Conservation (phyloP, 2,329 filamentous ascomycete species). For the Ophiocordyceps robertsii region DNA sequence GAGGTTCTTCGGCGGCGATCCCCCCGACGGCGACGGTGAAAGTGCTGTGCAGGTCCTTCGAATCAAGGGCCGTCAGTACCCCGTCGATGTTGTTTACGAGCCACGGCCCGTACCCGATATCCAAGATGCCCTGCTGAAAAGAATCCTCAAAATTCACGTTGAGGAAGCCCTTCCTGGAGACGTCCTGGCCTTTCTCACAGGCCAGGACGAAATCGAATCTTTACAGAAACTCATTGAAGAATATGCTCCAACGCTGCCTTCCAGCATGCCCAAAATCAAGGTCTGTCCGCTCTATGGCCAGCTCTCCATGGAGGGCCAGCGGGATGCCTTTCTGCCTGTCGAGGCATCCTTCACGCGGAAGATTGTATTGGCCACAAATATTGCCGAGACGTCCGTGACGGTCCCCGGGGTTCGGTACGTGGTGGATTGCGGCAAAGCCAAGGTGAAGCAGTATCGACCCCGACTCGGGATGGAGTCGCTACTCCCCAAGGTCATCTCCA, state of each 20-base stretch:
- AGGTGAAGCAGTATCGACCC: conserved; percentile 81
- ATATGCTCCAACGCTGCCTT: conserved; percentile 57
- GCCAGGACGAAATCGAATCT: conserved; percentile 83
- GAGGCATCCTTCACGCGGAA: conserved; percentile 66
- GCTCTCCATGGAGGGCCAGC: conserved; percentile 73
- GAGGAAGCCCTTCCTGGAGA: conserved; percentile 89
- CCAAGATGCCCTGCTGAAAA: conserved; percentile 66
- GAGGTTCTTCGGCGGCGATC: conserved; percentile 48
- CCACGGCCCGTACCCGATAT: conserved; percentile 65
- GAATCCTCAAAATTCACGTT: conserved; percentile 74
- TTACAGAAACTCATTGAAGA: conserved; percentile 72
- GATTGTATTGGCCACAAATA: conserved; percentile 86
- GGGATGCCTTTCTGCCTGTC: conserved; percentile 69
- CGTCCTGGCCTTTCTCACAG: conserved; percentile 81
- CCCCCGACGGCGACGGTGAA: background rate
- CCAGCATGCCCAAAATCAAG: conserved; percentile 57
- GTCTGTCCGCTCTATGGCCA: conserved; percentile 82
- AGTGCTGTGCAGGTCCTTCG: conserved; percentile 31
- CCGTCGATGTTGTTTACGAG: conserved; percentile 67
- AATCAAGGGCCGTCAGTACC: conserved; percentile 78
- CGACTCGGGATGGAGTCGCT: conserved; percentile 81
- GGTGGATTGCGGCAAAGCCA: conserved; percentile 85
- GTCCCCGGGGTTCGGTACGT: conserved; percentile 88
- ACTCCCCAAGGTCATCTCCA: conserved; percentile 79
- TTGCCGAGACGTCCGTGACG: conserved; percentile 96